These are phyloP conservation scores for Stereum hirsutum DNA, from an alignment of 1,284 basidiomycete species.

Conservation along the genomic window DNA sequence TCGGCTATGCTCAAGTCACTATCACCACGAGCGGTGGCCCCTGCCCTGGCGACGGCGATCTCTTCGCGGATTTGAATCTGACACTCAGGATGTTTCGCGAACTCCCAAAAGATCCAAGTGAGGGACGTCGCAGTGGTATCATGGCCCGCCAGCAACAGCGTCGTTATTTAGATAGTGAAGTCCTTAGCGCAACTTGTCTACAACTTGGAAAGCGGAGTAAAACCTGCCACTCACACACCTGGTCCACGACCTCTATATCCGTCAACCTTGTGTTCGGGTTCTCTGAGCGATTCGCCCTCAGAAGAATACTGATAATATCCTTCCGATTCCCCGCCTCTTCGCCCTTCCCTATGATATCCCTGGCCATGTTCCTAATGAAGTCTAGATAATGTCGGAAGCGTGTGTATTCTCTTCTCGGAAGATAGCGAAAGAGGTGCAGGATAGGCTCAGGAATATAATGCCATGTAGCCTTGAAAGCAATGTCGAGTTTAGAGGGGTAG, in stretches of 20 bases:
- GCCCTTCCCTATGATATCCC: conserved; percentile 13
- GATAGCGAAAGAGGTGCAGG: conserved; percentile 14
- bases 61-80: conserved; percentile 47
- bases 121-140: conserved; percentile 24
- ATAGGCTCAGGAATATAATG: conserved; percentile 14
- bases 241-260: conserved; percentile 20
- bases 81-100: conserved; percentile 34
- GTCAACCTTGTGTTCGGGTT: conserved; percentile 13
- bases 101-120: conserved; percentile 28
- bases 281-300: conserved; percentile 15
- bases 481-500: conserved; percentile 10
- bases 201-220: too few relatives aligned
- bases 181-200: too few relatives aligned
- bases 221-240: conserved; percentile 21
- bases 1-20: conserved; percentile 24
- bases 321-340: conserved; percentile 9
- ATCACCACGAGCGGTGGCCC: conserved; percentile 38
- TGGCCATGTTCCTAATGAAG: conserved; percentile 14
- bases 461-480: conserved; percentile 18
- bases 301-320: conserved; percentile 21
- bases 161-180: conserved; percentile 13
- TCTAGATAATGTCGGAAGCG: conserved; percentile 16
- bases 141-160: conserved; percentile 24
- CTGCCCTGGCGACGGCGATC: conserved; percentile 25
- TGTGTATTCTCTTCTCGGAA: conserved; percentile 15